phyloP scores from a whole-genome alignment of 192 early-diverging fungal species.

The Coemansia sp. region DNA sequence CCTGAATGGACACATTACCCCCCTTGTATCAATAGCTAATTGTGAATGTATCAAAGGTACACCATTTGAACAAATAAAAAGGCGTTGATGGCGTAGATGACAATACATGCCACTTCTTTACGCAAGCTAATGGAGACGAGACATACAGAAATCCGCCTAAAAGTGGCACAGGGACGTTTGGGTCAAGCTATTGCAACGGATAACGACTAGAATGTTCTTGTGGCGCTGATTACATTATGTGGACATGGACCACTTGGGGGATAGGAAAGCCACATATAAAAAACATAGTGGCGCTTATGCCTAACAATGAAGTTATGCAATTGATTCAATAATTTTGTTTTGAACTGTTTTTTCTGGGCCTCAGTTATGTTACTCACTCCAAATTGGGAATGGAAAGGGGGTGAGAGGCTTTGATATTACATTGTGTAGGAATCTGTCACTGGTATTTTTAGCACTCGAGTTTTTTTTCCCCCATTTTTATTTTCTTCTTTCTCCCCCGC shows the following conservation, averaged over 20 bases:
- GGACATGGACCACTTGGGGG: background rate
- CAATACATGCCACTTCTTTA: background rate
- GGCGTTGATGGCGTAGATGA: background rate
- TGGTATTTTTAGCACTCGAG: background rate
- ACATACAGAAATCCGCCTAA: background rate
- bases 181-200: background rate
- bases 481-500: background rate
- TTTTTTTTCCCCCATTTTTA: background rate
- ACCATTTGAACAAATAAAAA: background rate
- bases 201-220: background rate
- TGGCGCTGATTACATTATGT: background rate
- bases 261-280: background rate
- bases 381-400: background rate
- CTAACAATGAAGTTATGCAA: slow-evolving; percentile 9
- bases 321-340: background rate
- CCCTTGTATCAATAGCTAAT: background rate
- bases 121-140: slow-evolving; percentile 1
- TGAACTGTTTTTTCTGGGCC: background rate
- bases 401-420: background rate
- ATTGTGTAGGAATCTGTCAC: slow-evolving; percentile 1
- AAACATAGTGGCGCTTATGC: background rate
- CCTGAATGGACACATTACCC: background rate
- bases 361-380: slow-evolving; percentile 1
- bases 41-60: background rate
- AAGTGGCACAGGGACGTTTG: background rate